Base-by-base conservation (phyloP, 2,329 filamentous ascomycete genomes). In the Fusarium nematophilum region DNA sequence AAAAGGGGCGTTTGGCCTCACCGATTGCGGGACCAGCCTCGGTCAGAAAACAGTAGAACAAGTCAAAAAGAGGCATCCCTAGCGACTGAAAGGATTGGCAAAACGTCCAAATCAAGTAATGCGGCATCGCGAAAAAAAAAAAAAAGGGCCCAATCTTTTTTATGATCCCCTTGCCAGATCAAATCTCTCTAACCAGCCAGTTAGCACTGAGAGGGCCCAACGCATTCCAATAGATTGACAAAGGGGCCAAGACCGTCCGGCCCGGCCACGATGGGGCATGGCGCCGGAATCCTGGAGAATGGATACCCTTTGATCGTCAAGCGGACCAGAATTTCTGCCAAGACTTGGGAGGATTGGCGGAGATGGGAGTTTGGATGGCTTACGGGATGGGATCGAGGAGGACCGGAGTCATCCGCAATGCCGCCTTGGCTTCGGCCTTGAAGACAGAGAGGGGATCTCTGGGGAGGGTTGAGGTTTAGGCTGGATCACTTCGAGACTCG, bases 141-240 rank as follows among this genome's bases (percentile, higher is more conserved):
- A 31, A 31, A 31, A 15, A 33, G 30, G 25, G 9, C 17, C 7
- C 30, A 31, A 13, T n/a, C 29, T 5, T 31, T 33, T 33, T 33
- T 7, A 15, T 33, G 15, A 13, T 13, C 2, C 30, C 15, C 21
- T 8, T 18, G 11, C 9, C 29, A 30, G 15, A 23, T 49, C 23
- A 40, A 27, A 30, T 43, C 30, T 43, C 30, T 43, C 34, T 15
- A 37, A 26, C 33, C 21, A 42, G 42, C 43, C 44, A 52, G 38
- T 40, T 17, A 42, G 46, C 57, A 29, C 44, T 18, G 14, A 29
- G 29, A 36, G 33, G 18, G 36, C 23, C 34, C 47, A 64, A 54
- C 40, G 47, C 60, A 64, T 64, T 64, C 60, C 60, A 14, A 11
- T 31, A 9, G 8, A 4, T 14, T 14, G 10, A 49, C 34, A 53